Base-by-base conservation (phyloP, 176 grass and related monocot species). In the Themeda triandra region DNA sequence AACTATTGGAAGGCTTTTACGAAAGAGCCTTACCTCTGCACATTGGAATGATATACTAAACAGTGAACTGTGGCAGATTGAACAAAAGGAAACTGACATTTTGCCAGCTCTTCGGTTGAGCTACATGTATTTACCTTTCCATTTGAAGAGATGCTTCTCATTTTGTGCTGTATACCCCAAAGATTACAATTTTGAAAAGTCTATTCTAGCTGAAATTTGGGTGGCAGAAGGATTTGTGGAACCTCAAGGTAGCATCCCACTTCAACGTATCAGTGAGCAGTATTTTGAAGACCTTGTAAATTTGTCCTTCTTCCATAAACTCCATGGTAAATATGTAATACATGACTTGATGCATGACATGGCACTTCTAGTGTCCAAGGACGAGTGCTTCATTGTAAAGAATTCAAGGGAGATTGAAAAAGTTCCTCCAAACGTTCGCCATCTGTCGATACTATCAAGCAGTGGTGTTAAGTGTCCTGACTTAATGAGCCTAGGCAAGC, bases 271-370 rank as follows among this genome's bases (percentile, higher is more conserved):
- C 13, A n/a, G 15, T 0, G 0, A 5, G 5, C 10, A 29, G 8
- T 46, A 70, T 11, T 62, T 83, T 6, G 14, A 86, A 63, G 83
- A 79, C 0, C 72, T 92, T 23, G 7, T 63, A 23, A 14, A 41
- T 42, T 23, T 58, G 24, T 69, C 67, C 1, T 89, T 89, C 19
- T 76, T 54, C 48, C 41, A 79, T 18, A 1, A 45, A 48, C 11
- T 36, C 29, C 0, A 2, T 17, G 73, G 17, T 29, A 29, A 1
- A 35, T 92, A 80, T 71, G 29, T 85, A 17, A 86, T 92, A 1
- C 76, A 89, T 84, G 90, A 86, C 42, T 56, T 92, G 68, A 44
- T 89, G 19, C 86, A 92, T 58, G 90, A 92, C 33, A 56, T 89
- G 53, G 62, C 64, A 3, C 86, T 63, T 6, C 72, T 23, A 31